phyloP scores from a whole-genome alignment of 2,329 filamentous ascomycete genomes.

The Pseudopyricularia cyperi region DNA sequence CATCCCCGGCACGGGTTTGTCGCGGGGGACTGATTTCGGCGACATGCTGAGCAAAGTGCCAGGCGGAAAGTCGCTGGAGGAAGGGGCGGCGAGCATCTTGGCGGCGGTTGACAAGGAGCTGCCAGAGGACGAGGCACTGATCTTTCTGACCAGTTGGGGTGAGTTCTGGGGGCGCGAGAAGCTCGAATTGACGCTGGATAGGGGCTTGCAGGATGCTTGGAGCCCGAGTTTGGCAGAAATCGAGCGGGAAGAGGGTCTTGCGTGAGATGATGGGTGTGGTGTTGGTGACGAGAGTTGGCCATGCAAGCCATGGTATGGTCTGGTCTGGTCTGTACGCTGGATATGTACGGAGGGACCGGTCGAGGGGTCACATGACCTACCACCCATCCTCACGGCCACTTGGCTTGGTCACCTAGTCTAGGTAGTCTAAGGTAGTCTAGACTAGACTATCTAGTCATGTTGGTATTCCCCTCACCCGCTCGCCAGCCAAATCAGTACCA shows the following conservation, averaged over 20 bases:
- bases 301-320: too few relatives aligned
- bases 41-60: conserved; percentile 18
- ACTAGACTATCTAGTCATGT: too few relatives aligned
- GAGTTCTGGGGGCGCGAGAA: conserved; percentile 39
- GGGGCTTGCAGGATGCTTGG: conserved; percentile 37
- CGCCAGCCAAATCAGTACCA: too few relatives aligned
- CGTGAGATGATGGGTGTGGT: too few relatives aligned
- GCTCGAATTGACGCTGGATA: conserved; percentile 26
- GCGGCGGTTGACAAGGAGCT: conserved; percentile 31
- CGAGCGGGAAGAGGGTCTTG: conserved; percentile 25
- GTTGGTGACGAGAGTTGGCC: too few relatives aligned
- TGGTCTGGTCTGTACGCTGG: too few relatives aligned
- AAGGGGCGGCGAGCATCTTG: conserved; percentile 32
- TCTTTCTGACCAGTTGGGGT: conserved; percentile 43
- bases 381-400: too few relatives aligned
- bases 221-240: conserved; percentile 31
- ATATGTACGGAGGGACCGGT: too few relatives aligned
- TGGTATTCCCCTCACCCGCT: too few relatives aligned
- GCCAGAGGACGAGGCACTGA: conserved; percentile 34
- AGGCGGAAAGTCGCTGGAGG: conserved; percentile 30
- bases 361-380: too few relatives aligned
- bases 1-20: conserved; percentile 33
- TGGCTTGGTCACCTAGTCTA: too few relatives aligned
- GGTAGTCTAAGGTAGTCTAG: too few relatives aligned
- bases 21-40: conserved; percentile 15